Evolutionary conservation across 73 alveolate species (phyloP).

Genomic region (Tetrahymena thermophila): DNA sequence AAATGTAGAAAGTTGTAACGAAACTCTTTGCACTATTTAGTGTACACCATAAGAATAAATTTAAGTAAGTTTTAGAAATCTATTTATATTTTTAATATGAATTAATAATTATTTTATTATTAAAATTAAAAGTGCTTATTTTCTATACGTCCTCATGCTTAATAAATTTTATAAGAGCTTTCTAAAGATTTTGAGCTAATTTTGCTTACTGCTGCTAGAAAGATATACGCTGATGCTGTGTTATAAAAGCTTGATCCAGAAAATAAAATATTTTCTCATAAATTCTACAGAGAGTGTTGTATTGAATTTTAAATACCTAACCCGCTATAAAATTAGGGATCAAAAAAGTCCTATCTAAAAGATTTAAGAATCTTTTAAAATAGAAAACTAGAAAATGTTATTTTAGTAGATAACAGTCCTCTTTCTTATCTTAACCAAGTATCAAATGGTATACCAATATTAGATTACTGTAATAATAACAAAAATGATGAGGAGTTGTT

Average conservation of each 20-base stretch:
- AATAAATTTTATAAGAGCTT: slow-evolving; percentile 60
- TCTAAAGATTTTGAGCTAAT: slow-evolving; percentile 71
- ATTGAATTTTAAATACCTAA: slow-evolving; percentile 33
- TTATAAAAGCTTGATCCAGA: slow-evolving; percentile 72
- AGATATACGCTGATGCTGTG: slow-evolving; percentile 85
- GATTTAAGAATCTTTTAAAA: not conserved
- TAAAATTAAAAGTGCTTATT: not conserved
- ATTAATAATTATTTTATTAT: not conserved
- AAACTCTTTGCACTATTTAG: not conserved
- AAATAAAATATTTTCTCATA: slow-evolving; percentile 53
- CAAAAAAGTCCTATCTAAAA: not conserved
- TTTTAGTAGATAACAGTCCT: not conserved
- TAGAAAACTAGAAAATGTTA: not conserved
- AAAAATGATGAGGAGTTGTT: not conserved
- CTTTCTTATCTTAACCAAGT: not conserved
- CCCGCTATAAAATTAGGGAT: not conserved
- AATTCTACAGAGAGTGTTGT: slow-evolving; percentile 87
- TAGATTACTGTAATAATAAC: not conserved
- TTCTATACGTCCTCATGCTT: slow-evolving; percentile 63
- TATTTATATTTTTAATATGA: not conserved
- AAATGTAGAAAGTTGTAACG: not conserved
- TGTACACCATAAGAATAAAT: not conserved
- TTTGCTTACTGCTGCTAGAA: slow-evolving; percentile 84
- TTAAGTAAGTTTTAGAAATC: not conserved
- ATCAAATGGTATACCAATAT: not conserved